These are phyloP conservation scores for Penicillium brasilianum DNA, from an alignment of 2,329 filamentous ascomycete species.

Conservation along the genomic window DNA sequence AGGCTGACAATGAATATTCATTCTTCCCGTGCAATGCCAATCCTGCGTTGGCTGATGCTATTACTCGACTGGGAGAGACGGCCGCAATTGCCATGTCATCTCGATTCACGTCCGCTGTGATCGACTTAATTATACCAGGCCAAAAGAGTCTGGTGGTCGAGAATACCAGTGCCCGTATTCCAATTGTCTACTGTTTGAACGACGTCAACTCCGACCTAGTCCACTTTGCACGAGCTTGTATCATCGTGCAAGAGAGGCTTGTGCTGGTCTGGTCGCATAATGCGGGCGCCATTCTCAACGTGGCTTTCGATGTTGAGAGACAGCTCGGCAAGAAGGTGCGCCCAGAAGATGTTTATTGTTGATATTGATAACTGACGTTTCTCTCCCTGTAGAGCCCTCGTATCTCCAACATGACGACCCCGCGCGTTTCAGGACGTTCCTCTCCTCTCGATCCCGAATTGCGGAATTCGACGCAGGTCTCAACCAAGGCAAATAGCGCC, in stretches of 20 bases:
- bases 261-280: slow-evolving; percentile 22
- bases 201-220: slow-evolving; percentile 10
- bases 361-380: background rate
- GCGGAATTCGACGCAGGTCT: background rate
- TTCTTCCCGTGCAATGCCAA: slow-evolving; percentile 13
- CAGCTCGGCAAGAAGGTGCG: slow-evolving; percentile 18
- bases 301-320: slow-evolving; percentile 22
- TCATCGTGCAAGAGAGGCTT: slow-evolving; percentile 10
- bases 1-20: slow-evolving; percentile 8
- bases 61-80: slow-evolving; percentile 8
- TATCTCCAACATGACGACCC: slow-evolving; percentile 16
- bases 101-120: slow-evolving; percentile 9
- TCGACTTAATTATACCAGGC: slow-evolving; percentile 7
- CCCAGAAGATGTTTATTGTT: background rate
- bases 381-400: background rate
- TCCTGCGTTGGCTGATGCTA: slow-evolving; percentile 7
- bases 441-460: slow-evolving; percentile 12
- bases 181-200: slow-evolving; percentile 10
- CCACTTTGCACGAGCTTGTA: slow-evolving; percentile 12
- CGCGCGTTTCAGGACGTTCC: slow-evolving; percentile 19
- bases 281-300: slow-evolving; percentile 16
- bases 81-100: slow-evolving; percentile 14
- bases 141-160: slow-evolving; percentile 14
- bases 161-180: slow-evolving; percentile 15
- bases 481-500: slow-evolving; percentile 8